Percentiles rank a stretch among this genome's conserved stretches.
phyloP scores from a whole-genome alignment of 176 grass and related monocot species.

The Aegilops bicornis region DNA sequence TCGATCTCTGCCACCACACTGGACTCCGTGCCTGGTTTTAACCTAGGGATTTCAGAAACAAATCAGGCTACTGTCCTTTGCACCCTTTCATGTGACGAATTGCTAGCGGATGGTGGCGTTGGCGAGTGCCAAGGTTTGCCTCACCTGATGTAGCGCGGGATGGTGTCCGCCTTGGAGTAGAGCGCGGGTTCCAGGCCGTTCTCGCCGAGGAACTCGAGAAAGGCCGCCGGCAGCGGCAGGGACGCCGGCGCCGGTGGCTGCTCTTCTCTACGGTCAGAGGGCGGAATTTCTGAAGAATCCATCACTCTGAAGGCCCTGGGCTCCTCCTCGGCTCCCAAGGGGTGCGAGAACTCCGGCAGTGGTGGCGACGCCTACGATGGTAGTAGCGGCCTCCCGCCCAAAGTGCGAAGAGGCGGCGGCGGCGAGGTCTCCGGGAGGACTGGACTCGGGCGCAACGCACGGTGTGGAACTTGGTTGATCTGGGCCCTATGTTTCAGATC shows the following conservation, averaged over 20 bases:
- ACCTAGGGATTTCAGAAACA: conserved; percentile 39
- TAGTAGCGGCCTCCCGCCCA: background rate
- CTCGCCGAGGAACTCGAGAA: conserved; percentile 76
- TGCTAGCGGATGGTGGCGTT: background rate
- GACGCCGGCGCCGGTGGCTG: background rate
- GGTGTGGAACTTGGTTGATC: background rate
- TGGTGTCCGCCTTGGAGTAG: conserved; percentile 64
- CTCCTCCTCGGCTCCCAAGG: background rate
- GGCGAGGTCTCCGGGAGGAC: conserved; percentile 7
- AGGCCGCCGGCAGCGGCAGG: conserved; percentile 59
- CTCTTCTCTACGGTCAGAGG: background rate
- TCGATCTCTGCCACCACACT: conserved; percentile 43
- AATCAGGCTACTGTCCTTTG: background rate
- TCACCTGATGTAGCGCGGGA: conserved; percentile 94
- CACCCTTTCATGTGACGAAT: background rate
- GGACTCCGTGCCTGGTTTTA: conserved; percentile 77
- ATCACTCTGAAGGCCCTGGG: background rate
- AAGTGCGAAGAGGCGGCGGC: background rate
- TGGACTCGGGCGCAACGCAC: background rate
- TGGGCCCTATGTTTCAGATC: background rate
- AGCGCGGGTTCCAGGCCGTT: conserved; percentile 77
- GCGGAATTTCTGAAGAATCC: conserved; percentile 1
- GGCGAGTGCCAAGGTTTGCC: background rate
- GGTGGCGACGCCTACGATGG: background rate
- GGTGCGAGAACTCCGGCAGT: background rate